Evolutionary conservation across 2,329 filamentous ascomycete species (phyloP).

Genomic region (Aspergillus costaricaensis): DNA sequence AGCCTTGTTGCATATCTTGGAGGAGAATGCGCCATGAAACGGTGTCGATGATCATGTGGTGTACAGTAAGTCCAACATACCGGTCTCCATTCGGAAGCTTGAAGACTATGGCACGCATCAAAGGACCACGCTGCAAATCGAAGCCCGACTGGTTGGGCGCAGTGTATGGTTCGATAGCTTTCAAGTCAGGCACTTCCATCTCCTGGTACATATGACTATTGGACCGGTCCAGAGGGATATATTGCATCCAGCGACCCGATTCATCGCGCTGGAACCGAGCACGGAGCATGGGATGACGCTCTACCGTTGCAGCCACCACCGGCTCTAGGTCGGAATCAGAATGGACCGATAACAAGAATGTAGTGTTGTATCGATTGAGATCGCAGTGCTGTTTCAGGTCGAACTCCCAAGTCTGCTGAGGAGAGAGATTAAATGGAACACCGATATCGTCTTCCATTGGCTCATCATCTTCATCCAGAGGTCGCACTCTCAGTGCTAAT

Average conservation of each 20-base stretch:
- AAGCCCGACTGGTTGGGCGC: not conserved
- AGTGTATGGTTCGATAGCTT: not conserved
- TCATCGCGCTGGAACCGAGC: not conserved
- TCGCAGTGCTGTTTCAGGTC: not conserved
- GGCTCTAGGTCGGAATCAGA: not conserved
- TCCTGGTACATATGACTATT: not conserved
- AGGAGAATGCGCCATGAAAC: conserved; percentile 20
- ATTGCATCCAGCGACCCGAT: not conserved
- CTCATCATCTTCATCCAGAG: not conserved
- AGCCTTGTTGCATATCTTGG: conserved; percentile 11
- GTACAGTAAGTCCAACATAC: conserved; percentile 6
- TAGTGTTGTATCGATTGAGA: conserved; percentile 1
- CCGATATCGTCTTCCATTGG: not conserved
- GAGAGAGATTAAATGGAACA: not conserved
- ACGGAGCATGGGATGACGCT: not conserved
- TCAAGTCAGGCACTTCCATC: not conserved
- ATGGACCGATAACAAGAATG: not conserved
- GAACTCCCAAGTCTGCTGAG: not conserved
- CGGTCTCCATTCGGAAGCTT: not conserved
- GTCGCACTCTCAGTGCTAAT: not conserved
- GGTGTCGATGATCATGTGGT: conserved; percentile 18
- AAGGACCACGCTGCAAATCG: not conserved
- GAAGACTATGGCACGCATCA: conserved; percentile 2
- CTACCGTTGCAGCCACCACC: not conserved
- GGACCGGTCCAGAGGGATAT: not conserved